A percentile compares a stretch with the other conserved stretches of the same genome.
Evolutionary conservation across 2,329 filamentous ascomycete species (phyloP).

Genomic region (Xylariaceae sp.): DNA sequence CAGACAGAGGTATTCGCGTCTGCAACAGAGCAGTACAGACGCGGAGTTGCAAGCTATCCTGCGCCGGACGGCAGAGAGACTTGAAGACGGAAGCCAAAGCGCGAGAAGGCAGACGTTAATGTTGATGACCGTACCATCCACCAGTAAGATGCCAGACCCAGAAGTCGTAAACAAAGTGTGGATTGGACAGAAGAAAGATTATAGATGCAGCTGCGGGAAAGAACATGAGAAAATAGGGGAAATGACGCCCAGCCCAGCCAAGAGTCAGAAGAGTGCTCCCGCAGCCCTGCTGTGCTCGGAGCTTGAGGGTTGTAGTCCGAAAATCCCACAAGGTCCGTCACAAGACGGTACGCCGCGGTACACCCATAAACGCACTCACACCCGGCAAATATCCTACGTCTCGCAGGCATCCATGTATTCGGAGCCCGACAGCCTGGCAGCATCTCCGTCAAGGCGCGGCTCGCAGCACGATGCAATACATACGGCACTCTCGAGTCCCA

Average conservation of each 20-base stretch:
- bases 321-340: neutral
- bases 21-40: constrained; percentile 45
- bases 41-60: constrained; percentile 58
- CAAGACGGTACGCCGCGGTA: constrained; percentile 20
- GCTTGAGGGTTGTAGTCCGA: constrained; percentile 31
- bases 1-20: constrained; percentile 5
- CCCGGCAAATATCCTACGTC: constrained; percentile 32
- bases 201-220: neutral
- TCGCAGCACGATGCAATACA: constrained; percentile 43
- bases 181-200: neutral
- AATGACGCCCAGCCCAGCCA: constrained; percentile 33
- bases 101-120: constrained; percentile 39
- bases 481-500: constrained; percentile 52
- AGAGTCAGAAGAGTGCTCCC: constrained; percentile 41
- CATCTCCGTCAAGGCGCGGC: constrained; percentile 39
- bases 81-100: constrained; percentile 48
- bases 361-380: constrained; percentile 25
- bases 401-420: constrained; percentile 43
- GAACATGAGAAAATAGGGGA: neutral
- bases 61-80: constrained; percentile 57
- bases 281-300: constrained; percentile 31
- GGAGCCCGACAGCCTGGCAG: constrained; percentile 51
- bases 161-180: too few relatives aligned
- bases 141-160: constrained; percentile 2
- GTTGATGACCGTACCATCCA: constrained; percentile 12